Evolutionary conservation across 1,139 yeast genomes (phyloP).

Genomic region (Blastobotrys elegans): DNA sequence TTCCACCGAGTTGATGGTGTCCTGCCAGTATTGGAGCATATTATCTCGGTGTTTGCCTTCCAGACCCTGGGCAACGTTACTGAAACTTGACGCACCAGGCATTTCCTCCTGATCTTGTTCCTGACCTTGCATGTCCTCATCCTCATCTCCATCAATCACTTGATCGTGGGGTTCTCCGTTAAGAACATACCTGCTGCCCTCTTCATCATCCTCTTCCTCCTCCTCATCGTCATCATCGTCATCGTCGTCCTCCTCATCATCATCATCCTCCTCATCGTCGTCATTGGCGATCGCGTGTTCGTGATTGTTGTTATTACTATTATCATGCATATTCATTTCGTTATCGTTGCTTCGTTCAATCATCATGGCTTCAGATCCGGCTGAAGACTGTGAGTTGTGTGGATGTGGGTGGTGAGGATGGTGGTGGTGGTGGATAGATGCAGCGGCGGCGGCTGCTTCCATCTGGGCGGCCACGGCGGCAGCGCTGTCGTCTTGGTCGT

Average conservation of each 20-base stretch:
- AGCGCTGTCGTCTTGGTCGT: neutral
- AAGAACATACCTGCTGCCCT: neutral
- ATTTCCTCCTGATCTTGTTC: neutral
- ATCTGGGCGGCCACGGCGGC: neutral
- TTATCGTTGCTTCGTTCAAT: neutral
- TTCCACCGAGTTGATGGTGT: slow-evolving; percentile 77
- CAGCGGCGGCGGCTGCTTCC: slow-evolving; percentile 5
- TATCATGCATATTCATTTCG: neutral
- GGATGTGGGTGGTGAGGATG: neutral
- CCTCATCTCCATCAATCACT: neutral
- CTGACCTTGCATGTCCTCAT: neutral
- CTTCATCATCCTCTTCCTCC: slow-evolving; percentile 2
- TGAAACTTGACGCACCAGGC: slow-evolving; percentile 39
- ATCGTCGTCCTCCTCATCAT: neutral
- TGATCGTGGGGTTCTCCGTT: neutral
- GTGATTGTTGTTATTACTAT: neutral
- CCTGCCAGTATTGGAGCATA: slow-evolving; percentile 98
- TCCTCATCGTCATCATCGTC: slow-evolving; percentile 1
- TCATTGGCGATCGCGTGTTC: neutral
- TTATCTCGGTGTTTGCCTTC: slow-evolving; percentile 75
- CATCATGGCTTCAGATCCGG: neutral
- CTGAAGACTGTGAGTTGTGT: neutral
- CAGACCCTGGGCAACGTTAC: slow-evolving; percentile 91
- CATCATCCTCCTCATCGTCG: neutral
- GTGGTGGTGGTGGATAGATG: neutral